Percentiles rank a stretch among this genome's conserved stretches.
Conservation (phyloP, 352 stramenopile genomes). For the Pythium myriotylum region DNA sequence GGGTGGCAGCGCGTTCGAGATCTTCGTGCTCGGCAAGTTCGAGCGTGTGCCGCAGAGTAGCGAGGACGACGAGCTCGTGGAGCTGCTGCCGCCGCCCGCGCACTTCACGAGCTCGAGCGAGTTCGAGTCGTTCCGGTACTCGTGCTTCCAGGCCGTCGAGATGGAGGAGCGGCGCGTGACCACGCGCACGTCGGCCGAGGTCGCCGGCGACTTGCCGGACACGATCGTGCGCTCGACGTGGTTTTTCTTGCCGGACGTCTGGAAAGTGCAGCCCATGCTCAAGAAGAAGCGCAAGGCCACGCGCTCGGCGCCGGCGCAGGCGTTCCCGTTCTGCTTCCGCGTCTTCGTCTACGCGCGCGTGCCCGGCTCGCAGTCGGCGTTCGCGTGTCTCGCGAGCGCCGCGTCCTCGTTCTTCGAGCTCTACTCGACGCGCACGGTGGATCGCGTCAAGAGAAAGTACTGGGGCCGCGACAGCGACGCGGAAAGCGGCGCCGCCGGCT, state of each 20-base stretch:
- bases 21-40: conserved; percentile 80
- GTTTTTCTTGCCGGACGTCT: conserved; percentile 88
- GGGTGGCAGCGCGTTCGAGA: conserved; percentile 47
- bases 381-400: conserved; percentile 55
- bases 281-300: conserved; percentile 91
- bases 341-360: conserved; percentile 67
- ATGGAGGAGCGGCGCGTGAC: conserved; percentile 69
- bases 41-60: conserved; percentile 76
- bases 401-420: conserved; percentile 84
- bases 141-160: conserved; percentile 80
- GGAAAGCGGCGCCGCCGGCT: conserved; percentile 4
- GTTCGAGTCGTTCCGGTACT: conserved; percentile 80
- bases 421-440: conserved; percentile 83
- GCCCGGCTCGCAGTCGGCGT: conserved; percentile 16
- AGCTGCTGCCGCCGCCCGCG: conserved; percentile 43
- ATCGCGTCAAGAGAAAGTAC: conserved; percentile 80
- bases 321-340: conserved; percentile 87
- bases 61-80: conserved; percentile 45
- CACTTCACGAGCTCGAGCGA: conserved; percentile 42
- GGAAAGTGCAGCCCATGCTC: conserved; percentile 87
- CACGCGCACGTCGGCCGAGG: conserved; percentile 22
- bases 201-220: conserved; percentile 12
- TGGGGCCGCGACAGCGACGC: conserved; percentile 32
- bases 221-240: conserved; percentile 66
- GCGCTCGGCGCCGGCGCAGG: conserved; percentile 75